Evolutionary conservation across 371 early-diverging fungal species (phyloP), one percentile per base, ranked within the genome.

Genomic region (Zychaea mexicana): DNA sequence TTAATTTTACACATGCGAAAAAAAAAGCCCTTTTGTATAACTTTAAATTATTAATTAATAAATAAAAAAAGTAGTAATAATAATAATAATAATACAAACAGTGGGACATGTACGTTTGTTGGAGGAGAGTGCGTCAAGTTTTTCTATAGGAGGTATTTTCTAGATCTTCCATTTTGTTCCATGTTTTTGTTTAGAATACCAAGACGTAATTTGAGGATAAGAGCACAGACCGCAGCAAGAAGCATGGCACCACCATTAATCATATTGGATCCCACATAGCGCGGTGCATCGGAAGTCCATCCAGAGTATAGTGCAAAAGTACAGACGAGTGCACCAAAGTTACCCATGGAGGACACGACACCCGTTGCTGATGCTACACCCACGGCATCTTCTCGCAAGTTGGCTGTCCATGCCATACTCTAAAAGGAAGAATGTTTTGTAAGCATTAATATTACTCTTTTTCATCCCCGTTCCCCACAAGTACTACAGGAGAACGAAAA

Each of bases 391-490:
- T 81, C 73, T 38, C 74, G 73, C 21, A 74, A 78, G 60, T 81
- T 81, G n/a, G 81, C 76, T 7, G 81, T 78, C 81, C 81, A 81
- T 19, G 81, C 78, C 81, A 81, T 81, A 52, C 75, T 74, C 81
- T 80, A 61, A 1, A 17, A 13, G n/a, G 7, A 42, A 42, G n/a
- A 31, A 31, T 33, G n/a, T 12, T 3, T 5, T 13, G 21, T 55
- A 22, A 32, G 52, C 17, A 58, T 22, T 24, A 55, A 30, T n/a
- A 17, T 0, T n/a, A 19, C 46, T 26, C 33, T 31, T 21, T 33
- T 38, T 21, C 13, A 5, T n/a, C 24, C 13, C 6, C 47, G n/a
- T n/a, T n/a, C 33, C 33, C 33, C 12, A 5, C 12, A 8, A 8
- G 12, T 33, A 33, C 5, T 8, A 33, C 5, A 33, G 12, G 33